These are phyloP conservation scores for Colletotrichum godetiae DNA, from an alignment of 2,329 filamentous ascomycete species.

Conservation along the genomic window DNA sequence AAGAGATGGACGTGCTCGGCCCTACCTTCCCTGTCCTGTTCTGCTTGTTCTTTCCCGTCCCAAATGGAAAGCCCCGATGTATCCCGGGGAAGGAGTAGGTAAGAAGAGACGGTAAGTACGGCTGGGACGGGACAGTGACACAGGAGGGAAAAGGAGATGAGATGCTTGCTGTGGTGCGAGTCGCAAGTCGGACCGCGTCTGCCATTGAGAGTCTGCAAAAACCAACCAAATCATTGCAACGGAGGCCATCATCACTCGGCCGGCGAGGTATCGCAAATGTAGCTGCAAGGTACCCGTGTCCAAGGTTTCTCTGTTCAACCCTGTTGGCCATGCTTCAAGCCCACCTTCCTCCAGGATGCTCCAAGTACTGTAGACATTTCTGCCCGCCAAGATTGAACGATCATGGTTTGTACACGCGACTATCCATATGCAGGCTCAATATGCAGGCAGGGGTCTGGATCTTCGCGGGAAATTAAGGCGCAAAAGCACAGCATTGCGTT, in stretches of 20 bases:
- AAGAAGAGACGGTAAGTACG: background rate
- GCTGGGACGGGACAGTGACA: conserved; percentile 14
- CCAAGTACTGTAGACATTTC: background rate
- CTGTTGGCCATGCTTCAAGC: conserved; percentile 1
- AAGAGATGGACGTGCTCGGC: conserved; percentile 22
- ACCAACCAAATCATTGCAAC: background rate
- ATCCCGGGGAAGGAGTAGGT: background rate
- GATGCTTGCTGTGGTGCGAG: background rate
- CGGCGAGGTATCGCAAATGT: conserved; percentile 12
- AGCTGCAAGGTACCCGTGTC: conserved; percentile 27
- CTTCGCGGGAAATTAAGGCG: conserved; percentile 35
- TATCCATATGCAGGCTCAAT: background rate
- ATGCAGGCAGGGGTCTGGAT: conserved; percentile 14
- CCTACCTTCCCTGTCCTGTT: conserved; percentile 16
- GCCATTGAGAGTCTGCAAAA: background rate
- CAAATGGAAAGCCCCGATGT: background rate
- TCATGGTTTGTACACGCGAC: background rate
- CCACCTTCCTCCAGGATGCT: background rate
- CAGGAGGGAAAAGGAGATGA: background rate
- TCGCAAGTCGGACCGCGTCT: background rate
- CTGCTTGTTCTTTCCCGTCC: background rate
- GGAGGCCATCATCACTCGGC: conserved; percentile 9
- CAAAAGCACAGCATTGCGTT: conserved; percentile 34
- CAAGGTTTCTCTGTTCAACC: background rate
- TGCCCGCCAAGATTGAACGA: accelerated